Evolutionary conservation across 2,329 filamentous ascomycete species (phyloP), one percentile per base, ranked within the genome.

Genomic region (Leptographium radiaticola): DNA sequence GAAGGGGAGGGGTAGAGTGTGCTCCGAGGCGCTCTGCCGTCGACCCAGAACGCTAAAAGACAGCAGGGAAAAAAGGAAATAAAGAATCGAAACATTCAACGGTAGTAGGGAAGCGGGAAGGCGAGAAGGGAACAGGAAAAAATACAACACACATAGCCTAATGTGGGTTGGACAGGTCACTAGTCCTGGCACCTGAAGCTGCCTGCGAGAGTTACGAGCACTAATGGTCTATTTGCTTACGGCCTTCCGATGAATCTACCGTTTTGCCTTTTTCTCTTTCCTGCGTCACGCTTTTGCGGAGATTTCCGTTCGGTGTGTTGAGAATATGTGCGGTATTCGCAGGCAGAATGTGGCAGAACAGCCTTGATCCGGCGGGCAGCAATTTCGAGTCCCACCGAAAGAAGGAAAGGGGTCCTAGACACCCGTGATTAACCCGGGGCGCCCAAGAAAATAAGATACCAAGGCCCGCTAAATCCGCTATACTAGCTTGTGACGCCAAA

Each of bases 381-480:
- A 52, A 56, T 56, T 54, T 57, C 42, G 33, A 55, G 55, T 57
- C 54, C 44, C 48, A 52, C 55, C 55, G 55, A 25, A 25, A 57
- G 47, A 53, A 43, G 33, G 50, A 36, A 42, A 20, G 25, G 36
- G 45, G 36, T 53, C 46, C 45, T 40, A 49, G 44, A 53, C 52
- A 49, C 36, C 49, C 49, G 49, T 55, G 49, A 51, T 55, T 54
- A 54, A 54, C 53, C 53, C 53, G 53, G 34, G 31, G 43, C 49
- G 34, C 49, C 25, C 30, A 49, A 18, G 15, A 43, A 46, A 11
- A 16, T n/a, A 20, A 33, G 18, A 50, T 13, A 12, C 16, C 34
- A 36, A 13, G 34, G 38, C 42, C 52, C 52, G 20, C 52, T 30
- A 15, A 18, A 36, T 45, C 40, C 42, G 40, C 49, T 25, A 25